A percentile compares a stretch with the other conserved stretches of the same genome.
Conservation (phyloP, 2,329 filamentous ascomycete species). For the Botrytis deweyae region DNA sequence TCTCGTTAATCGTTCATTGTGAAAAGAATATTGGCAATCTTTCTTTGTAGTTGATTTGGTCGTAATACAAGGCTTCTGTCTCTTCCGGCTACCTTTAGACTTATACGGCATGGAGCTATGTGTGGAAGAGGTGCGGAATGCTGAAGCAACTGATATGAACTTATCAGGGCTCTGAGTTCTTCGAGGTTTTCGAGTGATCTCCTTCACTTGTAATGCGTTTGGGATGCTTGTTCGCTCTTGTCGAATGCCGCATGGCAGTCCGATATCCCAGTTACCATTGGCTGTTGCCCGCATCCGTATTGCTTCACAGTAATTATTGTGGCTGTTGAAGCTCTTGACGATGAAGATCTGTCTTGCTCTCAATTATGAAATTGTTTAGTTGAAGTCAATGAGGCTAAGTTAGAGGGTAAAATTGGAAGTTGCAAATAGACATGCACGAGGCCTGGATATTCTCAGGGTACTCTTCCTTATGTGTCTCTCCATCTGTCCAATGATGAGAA, state of each 20-base stretch:
- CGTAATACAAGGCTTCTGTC: neutral
- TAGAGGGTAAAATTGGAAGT: too few relatives aligned
- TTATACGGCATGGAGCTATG: neutral
- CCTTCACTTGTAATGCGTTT: neutral
- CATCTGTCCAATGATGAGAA: neutral
- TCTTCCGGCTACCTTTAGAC: neutral
- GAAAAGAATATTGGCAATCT: neutral
- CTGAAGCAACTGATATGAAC: neutral
- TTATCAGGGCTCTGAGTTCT: neutral
- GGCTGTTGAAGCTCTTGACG: neutral
- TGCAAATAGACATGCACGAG: neutral
- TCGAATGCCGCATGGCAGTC: neutral
- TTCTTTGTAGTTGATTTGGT: neutral
- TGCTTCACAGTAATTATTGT: neutral
- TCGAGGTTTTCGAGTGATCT: neutral
- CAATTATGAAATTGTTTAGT: neutral
- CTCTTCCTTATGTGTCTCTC: neutral
- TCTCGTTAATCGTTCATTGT: neutral
- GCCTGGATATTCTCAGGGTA: neutral
- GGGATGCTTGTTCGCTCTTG: neutral
- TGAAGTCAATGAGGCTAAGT: neutral
- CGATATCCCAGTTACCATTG: neutral
- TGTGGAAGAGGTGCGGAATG: neutral
- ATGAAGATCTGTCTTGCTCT: neutral
- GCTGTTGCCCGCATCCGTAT: neutral